Evolutionary conservation across 2,329 filamentous ascomycete genomes (phyloP).

Genomic region (Fusarium algeriense): DNA sequence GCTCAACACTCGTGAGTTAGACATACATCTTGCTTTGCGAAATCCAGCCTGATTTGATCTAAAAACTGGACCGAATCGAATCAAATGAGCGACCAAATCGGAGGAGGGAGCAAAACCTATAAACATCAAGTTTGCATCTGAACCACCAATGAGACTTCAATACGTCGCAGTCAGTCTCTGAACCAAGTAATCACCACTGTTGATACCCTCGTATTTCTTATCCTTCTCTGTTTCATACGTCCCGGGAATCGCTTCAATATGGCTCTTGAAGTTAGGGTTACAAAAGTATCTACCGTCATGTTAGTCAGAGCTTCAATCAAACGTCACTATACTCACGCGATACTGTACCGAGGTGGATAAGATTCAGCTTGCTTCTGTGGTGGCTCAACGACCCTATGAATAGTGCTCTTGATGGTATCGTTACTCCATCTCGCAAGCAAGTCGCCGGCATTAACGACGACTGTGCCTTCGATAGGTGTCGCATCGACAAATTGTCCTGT

Average conservation of each 20-base stretch:
- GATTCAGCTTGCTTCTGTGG: conserved; percentile 67
- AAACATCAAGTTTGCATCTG: neutral
- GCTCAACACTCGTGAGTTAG: too few species aligned
- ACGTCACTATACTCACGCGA: conserved; percentile 71
- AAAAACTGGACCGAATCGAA: too few species aligned
- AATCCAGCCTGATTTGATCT: too few species aligned
- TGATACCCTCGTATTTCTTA: conserved; percentile 84
- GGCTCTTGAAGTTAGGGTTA: conserved; percentile 82
- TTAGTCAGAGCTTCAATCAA: neutral
- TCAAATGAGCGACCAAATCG: too few species aligned
- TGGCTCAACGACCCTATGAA: conserved; percentile 91
- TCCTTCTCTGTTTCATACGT: conserved; percentile 74
- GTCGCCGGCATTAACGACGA: conserved; percentile 92
- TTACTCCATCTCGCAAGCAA: conserved; percentile 90
- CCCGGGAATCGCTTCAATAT: conserved; percentile 84
- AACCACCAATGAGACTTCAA: conserved; percentile 48
- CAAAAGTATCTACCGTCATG: conserved; percentile 77
- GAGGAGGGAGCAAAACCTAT: neutral
- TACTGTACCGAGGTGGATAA: conserved; percentile 85
- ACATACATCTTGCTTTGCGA: too few species aligned
- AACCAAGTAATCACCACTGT: conserved; percentile 83
- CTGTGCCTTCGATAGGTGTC: conserved; percentile 82
- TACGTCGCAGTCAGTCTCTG: conserved; percentile 83
- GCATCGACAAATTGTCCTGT: conserved; percentile 85
- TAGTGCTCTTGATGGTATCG: conserved; percentile 89